Conservation (phyloP, 495 filamentous ascomycete genomes). For the Aspergillus nanangensis region DNA sequence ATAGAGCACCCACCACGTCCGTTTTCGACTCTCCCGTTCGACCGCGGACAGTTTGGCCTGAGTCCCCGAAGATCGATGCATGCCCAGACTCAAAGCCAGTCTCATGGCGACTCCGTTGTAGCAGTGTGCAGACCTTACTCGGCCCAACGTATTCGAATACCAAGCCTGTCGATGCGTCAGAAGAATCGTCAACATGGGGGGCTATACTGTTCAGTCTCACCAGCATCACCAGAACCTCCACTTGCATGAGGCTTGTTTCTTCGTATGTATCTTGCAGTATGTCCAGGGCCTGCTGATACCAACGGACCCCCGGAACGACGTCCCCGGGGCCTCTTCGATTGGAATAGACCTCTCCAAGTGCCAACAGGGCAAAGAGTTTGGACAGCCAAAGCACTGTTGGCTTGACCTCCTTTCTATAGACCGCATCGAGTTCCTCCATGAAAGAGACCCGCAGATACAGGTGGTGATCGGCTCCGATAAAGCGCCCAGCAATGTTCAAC, state of each 20-base stretch:
- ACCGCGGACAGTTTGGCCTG: slow-evolving; percentile 12
- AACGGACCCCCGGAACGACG: background rate
- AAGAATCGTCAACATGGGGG: too few relatives aligned
- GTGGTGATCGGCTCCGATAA: background rate
- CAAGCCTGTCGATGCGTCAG: too few relatives aligned
- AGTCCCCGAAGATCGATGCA: slow-evolving; percentile 15
- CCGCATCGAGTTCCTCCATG: background rate
- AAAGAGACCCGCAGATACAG: background rate
- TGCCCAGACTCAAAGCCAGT: slow-evolving; percentile 17
- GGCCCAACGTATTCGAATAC: slow-evolving; percentile 9
- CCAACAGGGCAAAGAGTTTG: background rate
- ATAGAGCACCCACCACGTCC: slow-evolving; percentile 25
- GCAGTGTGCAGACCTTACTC: slow-evolving; percentile 15
- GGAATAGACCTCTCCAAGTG: background rate
- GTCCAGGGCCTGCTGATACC: background rate
- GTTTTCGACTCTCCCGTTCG: slow-evolving; percentile 19
- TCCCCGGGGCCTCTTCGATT: background rate
- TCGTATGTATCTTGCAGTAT: background rate
- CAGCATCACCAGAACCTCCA: background rate
- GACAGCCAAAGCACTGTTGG: background rate
- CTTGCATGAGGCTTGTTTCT: background rate
- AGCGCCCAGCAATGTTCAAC: background rate
- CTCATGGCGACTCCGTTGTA: slow-evolving; percentile 20
- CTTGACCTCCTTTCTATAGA: background rate
- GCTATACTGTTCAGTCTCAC: too few relatives aligned